phyloP scores from a whole-genome alignment of 1,284 basidiomycete species.

The Pseudomicrostroma phylloplanum region DNA sequence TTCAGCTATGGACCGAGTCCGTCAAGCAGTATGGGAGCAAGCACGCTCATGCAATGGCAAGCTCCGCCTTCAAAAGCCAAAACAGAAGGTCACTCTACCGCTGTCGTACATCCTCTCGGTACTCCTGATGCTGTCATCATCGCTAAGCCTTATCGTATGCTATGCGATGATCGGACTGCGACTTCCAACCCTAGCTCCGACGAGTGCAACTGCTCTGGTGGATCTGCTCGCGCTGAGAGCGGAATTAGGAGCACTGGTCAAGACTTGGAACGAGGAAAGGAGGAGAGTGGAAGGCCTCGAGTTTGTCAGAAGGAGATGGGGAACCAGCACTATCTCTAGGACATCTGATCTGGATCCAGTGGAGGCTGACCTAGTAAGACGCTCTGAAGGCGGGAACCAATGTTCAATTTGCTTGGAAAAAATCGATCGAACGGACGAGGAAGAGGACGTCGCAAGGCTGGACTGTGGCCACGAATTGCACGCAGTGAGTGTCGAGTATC shows the following conservation, averaged over 20 bases:
- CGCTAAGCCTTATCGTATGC: neutral
- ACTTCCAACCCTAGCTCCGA: neutral
- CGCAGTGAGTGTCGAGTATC: neutral
- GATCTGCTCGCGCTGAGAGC: neutral
- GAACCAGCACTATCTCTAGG: neutral
- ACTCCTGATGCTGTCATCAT: neutral
- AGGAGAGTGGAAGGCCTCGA: neutral
- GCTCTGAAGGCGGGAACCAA: neutral
- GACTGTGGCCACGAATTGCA: slow-evolving; percentile 6
- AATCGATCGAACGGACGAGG: neutral
- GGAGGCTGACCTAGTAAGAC: neutral
- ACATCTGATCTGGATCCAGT: neutral
- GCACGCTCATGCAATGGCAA: neutral
- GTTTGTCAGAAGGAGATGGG: slow-evolving; percentile 5
- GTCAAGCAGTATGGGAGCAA: neutral
- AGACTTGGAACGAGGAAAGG: neutral
- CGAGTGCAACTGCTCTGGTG: neutral
- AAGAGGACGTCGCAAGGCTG: slow-evolving; percentile 2
- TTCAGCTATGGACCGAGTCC: neutral
- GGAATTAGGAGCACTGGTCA: neutral
- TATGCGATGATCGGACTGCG: neutral
- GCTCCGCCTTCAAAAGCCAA: neutral
- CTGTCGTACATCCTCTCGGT: neutral
- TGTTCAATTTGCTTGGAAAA: slow-evolving; percentile 3
- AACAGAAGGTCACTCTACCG: neutral